Base-by-base conservation (phyloP, 75 land plant species). In the Larix kaempferi region DNA sequence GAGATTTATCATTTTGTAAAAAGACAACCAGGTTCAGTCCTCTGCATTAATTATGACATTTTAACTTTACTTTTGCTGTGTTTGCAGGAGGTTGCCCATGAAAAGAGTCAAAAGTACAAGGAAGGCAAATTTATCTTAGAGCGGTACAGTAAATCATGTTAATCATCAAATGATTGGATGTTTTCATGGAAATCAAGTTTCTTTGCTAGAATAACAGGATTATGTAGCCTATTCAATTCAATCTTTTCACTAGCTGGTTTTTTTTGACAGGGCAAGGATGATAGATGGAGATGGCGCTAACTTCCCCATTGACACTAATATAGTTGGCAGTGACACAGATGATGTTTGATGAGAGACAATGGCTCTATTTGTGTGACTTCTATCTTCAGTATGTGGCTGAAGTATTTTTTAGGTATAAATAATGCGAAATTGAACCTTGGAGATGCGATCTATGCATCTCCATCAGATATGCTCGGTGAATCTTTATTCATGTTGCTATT, bases 61-160 rank as follows among this genome's bases (percentile, higher is more conserved):
- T 16, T 15, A 55, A 11, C 69, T 29, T 16, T 65, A 29, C n/a
- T 29, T 65, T n/a, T 12, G 41, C 12, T 17, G 21, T 74, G 16
- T 49, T 72, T 71, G 79, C 82, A 88, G 90, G 90, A 86, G 76
- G 67, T 57, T 60, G 90, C 90, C 8, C 79, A 86, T 19, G 88
- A 88, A 59, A 83, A 78, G 84, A 78, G 71, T 54, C 81, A 88
- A 77, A 88, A 88, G 81, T 88, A 86, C 78, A 88, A 88, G 73
- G 90, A 88, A 74, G 90, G 90, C 16, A 88, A 86, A 63, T 88
- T 78, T 78, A 86, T 88, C 56, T 75, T 88, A 22, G 90, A 88
- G 62, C 62, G 90, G 88, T 88, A 78, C 33, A 69, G 73, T 22
- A 21, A 21, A 69, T 69, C 44, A 21, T 41, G 29, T 39, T 69